phyloP scores from a whole-genome alignment of 495 filamentous ascomycete genomes.

The Hypoxylon fragiforme region DNA sequence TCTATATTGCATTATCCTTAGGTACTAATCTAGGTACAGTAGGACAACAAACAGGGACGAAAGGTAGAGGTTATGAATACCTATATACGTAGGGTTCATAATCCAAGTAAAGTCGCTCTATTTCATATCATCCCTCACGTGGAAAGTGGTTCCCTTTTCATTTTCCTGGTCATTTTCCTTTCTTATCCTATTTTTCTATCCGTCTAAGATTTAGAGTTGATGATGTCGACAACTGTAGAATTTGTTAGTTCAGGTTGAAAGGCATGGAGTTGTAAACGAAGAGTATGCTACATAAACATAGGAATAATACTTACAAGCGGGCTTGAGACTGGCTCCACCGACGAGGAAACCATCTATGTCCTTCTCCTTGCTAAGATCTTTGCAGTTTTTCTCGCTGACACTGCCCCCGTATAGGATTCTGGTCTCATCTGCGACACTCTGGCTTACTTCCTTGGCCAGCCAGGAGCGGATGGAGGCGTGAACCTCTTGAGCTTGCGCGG shows the following conservation, averaged over 20 bases:
- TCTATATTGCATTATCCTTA: too few species aligned
- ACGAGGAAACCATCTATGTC: conserved; percentile 99
- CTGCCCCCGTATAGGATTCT: conserved; percentile 94
- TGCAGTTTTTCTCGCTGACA: conserved; percentile 97
- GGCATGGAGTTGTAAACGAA: not conserved
- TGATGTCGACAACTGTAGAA: conserved; percentile 59
- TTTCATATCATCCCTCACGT: not conserved
- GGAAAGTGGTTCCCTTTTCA: not conserved
- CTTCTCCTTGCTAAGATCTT: conserved; percentile 82
- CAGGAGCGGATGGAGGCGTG: conserved; percentile 90
- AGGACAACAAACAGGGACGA: conserved; percentile 3
- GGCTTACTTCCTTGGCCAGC: conserved; percentile 73
- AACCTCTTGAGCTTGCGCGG: conserved; percentile 91
- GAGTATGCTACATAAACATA: too few species aligned
- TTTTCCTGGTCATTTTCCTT: too few species aligned
- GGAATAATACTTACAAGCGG: conserved; percentile 77
- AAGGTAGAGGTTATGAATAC: too few species aligned
- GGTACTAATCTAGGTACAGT: too few species aligned
- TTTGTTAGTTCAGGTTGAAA: conserved; percentile 30
- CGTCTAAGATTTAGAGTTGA: conserved; percentile 57
- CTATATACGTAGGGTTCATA: conserved; percentile 8
- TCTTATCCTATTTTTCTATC: too few species aligned
- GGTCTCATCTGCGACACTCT: conserved; percentile 72
- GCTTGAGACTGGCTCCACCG: conserved; percentile 97
- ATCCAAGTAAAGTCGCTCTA: not conserved